Conservation (phyloP, 1,284 basidiomycete species). For the Apiotrichum sp. region DNA sequence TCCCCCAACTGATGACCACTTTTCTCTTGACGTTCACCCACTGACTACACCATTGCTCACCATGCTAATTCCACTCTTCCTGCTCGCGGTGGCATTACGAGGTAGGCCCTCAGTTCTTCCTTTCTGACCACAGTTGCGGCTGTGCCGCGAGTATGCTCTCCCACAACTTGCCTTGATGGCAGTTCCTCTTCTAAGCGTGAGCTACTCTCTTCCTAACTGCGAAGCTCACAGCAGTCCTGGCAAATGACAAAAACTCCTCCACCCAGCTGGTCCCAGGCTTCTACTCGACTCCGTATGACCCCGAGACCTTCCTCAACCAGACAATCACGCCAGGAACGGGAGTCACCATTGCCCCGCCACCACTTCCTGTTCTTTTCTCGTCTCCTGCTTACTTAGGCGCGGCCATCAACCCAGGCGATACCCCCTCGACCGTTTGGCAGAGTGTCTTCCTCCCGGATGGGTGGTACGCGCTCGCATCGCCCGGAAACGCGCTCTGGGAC, state of each 20-base stretch:
- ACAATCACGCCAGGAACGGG: constrained; percentile 7
- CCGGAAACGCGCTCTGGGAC: constrained; percentile 33
- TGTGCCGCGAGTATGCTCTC: constrained; percentile 14
- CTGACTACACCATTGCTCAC: no score
- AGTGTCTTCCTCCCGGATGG: constrained; percentile 27
- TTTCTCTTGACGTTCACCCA: no score
- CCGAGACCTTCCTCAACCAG: constrained; percentile 7
- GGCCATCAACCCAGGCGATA: neutral
- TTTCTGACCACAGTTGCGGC: neutral
- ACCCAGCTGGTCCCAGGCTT: constrained; percentile 20
- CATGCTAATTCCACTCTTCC: neutral
- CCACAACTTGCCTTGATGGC: constrained; percentile 20
- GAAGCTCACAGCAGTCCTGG: constrained; percentile 69
- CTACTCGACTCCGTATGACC: constrained; percentile 5
- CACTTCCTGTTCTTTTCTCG: constrained; percentile 21
- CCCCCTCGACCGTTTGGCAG: constrained; percentile 4
- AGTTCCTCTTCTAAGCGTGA: constrained; percentile 20
- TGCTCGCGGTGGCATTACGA: no score
- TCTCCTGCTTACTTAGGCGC: constrained; percentile 12
- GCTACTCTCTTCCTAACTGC: constrained; percentile 27
- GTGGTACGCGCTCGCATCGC: constrained; percentile 28
- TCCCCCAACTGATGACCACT: no score
- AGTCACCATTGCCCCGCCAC: constrained; percentile 20
- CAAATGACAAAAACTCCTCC: constrained; percentile 40
- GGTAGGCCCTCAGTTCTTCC: no score